Conservation (phyloP, 2,329 filamentous ascomycete species). For the Talaromyces albobiverticillius region DNA sequence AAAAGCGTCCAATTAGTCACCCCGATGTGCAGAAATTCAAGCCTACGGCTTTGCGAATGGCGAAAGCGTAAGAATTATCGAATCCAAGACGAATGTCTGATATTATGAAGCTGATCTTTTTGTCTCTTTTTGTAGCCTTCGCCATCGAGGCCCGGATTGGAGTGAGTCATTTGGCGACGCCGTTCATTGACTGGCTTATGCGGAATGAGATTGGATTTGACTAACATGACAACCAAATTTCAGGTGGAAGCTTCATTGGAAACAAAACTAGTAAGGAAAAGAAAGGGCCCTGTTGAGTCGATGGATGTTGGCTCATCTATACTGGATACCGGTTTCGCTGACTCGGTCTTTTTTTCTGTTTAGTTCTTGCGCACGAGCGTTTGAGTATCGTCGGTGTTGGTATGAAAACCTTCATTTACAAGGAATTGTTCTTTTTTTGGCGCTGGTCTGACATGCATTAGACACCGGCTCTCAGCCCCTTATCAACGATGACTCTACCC, state of each 20-base stretch:
- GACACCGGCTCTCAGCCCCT: constrained; percentile 95
- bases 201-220: constrained; percentile 3
- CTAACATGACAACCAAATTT: constrained; percentile 19
- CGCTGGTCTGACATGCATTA: constrained; percentile 33
- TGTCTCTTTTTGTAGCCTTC: constrained; percentile 59
- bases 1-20: constrained; percentile 52
- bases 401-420: constrained; percentile 44
- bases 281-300: constrained; percentile 31
- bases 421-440: background rate
- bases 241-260: constrained; percentile 82
- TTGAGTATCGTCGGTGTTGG: constrained; percentile 96
- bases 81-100: background rate
- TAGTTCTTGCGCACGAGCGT: constrained; percentile 94
- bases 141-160: constrained; percentile 97
- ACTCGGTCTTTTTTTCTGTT: constrained; percentile 25
- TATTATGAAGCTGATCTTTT: constrained; percentile 15
- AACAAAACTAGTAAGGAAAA: constrained; percentile 77
- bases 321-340: constrained; percentile 1
- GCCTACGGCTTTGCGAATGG: constrained; percentile 86
- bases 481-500: constrained; percentile 81
- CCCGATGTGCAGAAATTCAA: constrained; percentile 96
- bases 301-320: too few relatives aligned
- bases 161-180: constrained; percentile 60
- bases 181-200: constrained; percentile 6
- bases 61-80: constrained; percentile 75